Evolutionary conservation across 495 filamentous ascomycete species (phyloP).

Genomic region (Penicillium waksmanii): DNA sequence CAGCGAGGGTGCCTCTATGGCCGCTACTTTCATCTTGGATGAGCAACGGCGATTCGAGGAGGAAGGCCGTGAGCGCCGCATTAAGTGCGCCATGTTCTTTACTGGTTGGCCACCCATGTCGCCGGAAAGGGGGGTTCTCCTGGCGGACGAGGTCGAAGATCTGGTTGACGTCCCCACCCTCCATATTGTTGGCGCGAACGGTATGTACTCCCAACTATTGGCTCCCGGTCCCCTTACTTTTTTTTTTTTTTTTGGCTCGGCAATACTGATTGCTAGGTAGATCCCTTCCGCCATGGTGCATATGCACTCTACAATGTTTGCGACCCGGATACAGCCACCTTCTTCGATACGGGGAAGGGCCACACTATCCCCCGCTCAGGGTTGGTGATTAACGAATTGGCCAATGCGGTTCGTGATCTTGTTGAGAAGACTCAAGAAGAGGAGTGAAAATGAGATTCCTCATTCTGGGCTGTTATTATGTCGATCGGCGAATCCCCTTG

Average conservation of each 20-base stretch:
- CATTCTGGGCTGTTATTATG: background rate
- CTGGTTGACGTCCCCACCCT: slow-evolving; percentile 54
- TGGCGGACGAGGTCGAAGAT: slow-evolving; percentile 52
- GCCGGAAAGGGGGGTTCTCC: slow-evolving; percentile 43
- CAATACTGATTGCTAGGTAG: slow-evolving; percentile 21
- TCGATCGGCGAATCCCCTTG: background rate
- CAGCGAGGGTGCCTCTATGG: slow-evolving; percentile 63
- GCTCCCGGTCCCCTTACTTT: background rate
- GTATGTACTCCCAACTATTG: slow-evolving; percentile 15
- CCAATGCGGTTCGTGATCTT: slow-evolving; percentile 28
- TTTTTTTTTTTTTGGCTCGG: background rate
- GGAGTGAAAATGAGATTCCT: slow-evolving; percentile 3
- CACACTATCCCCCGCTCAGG: slow-evolving; percentile 60
- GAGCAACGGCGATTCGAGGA: slow-evolving; percentile 42
- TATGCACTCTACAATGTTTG: slow-evolving; percentile 62
- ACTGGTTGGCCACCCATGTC: slow-evolving; percentile 58
- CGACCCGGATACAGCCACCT: slow-evolving; percentile 47
- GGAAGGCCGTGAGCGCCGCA: slow-evolving; percentile 42
- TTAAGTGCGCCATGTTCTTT: slow-evolving; percentile 61
- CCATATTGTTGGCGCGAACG: slow-evolving; percentile 59
- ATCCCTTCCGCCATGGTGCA: slow-evolving; percentile 56
- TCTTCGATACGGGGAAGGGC: slow-evolving; percentile 61
- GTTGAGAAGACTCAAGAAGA: slow-evolving; percentile 14
- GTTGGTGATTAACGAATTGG: slow-evolving; percentile 30
- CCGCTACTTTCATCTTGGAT: slow-evolving; percentile 54